Evolutionary conservation across 2,329 filamentous ascomycete genomes (phyloP).

Genomic region (Calonectria hawksworthii): DNA sequence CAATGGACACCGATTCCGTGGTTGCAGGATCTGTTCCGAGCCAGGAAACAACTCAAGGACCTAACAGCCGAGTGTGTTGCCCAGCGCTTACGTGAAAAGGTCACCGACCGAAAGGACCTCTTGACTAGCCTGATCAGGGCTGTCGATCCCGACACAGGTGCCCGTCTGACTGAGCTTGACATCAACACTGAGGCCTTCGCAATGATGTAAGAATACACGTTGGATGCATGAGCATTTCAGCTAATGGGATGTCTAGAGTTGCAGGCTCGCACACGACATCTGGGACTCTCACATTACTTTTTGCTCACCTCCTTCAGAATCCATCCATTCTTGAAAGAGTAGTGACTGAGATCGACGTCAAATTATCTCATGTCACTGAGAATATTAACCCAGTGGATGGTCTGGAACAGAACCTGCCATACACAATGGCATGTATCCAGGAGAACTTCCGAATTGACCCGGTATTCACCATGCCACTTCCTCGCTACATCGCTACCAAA

Average conservation of each 20-base stretch:
- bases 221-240: background rate
- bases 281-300: slow-evolving; percentile 13
- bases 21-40: slow-evolving; percentile 8
- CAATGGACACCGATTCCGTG: background rate
- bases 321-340: background rate
- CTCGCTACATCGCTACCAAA: background rate
- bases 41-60: slow-evolving; percentile 8
- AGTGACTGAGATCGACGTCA: background rate
- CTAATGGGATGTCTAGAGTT: background rate
- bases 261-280: slow-evolving; percentile 22
- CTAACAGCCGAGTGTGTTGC: slow-evolving; percentile 19
- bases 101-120: slow-evolving; percentile 5
- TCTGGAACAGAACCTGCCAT: background rate
- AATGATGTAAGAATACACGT: background rate
- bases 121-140: slow-evolving; percentile 19
- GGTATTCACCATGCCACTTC: slow-evolving; percentile 21
- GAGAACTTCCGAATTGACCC: slow-evolving; percentile 23
- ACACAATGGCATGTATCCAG: slow-evolving; percentile 19
- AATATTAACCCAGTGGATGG: background rate
- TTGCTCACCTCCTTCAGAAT: slow-evolving; percentile 15
- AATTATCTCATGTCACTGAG: background rate
- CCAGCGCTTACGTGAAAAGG: background rate
- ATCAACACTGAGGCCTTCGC: slow-evolving; percentile 21
- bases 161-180: slow-evolving; percentile 9
- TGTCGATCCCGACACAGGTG: slow-evolving; percentile 17